These are phyloP conservation scores for Lichtheimia corymbifera DNA, from an alignment of 371 early-diverging fungal genomes.

Conservation along the genomic window DNA sequence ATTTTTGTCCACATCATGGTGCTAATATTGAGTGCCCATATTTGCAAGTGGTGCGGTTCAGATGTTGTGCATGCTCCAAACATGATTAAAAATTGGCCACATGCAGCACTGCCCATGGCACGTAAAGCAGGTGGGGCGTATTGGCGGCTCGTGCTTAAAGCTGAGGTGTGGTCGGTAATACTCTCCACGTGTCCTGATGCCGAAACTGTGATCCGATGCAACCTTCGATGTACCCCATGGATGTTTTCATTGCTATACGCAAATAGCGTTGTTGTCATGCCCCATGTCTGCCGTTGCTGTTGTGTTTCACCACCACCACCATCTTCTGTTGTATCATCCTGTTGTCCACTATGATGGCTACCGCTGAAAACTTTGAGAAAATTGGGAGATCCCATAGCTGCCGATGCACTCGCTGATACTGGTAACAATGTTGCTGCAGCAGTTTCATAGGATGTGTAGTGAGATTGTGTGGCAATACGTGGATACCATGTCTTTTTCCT, in stretches of 20 bases:
- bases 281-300: not conserved
- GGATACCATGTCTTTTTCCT: constrained; percentile 54
- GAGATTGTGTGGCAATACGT: constrained; percentile 54
- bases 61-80: constrained; percentile 69
- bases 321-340: constrained; percentile 11
- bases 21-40: constrained; percentile 72
- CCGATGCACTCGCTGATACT: constrained; percentile 17
- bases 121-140: constrained; percentile 69
- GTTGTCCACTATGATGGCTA: not conserved
- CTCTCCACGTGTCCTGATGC: constrained; percentile 28
- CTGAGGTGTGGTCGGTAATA: constrained; percentile 46
- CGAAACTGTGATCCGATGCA: constrained; percentile 57
- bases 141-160: constrained; percentile 30
- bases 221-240: constrained; percentile 57
- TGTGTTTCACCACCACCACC: constrained; percentile 4
- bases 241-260: constrained; percentile 75
- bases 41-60: constrained; percentile 60
- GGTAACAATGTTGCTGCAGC: constrained; percentile 52
- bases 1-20: constrained; percentile 67
- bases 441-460: constrained; percentile 76
- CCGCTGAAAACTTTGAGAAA: not conserved
- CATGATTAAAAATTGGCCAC: constrained; percentile 69
- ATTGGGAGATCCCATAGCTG: not conserved
- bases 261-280: constrained; percentile 19
- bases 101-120: constrained; percentile 65